Percentiles rank a stretch among this genome's conserved stretches.
Conservation (phyloP, 2,329 filamentous ascomycete species). For the Arthrobotrys iridis region DNA sequence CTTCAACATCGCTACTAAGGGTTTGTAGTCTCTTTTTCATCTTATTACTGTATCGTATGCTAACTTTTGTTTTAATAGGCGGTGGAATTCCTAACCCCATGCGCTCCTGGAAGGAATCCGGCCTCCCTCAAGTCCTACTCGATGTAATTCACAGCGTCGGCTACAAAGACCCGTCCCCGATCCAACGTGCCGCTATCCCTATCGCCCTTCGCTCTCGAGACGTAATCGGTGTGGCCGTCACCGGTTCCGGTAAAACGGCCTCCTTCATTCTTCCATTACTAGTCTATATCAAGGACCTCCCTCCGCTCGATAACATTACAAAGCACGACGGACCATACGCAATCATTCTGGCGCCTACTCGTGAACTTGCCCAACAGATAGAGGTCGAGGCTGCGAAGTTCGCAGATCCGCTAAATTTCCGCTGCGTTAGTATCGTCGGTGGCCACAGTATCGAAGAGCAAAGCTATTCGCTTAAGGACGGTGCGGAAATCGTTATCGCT, state of each 20-base stretch:
- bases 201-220: conserved; percentile 92
- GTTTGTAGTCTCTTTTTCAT: conserved; percentile 63
- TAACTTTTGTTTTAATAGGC: conserved; percentile 39
- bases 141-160: conserved; percentile 85
- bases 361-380: conserved; percentile 97
- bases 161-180: conserved; percentile 88
- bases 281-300: conserved; percentile 92
- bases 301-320: conserved; percentile 81
- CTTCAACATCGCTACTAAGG: conserved; percentile 95
- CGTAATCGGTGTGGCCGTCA: conserved; percentile 97
- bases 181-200: conserved; percentile 93
- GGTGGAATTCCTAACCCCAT: conserved; percentile 93
- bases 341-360: conserved; percentile 94
- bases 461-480: conserved; percentile 83
- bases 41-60: background rate
- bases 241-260: conserved; percentile 97
- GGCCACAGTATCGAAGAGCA: conserved; percentile 96
- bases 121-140: conserved; percentile 78
- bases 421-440: conserved; percentile 96
- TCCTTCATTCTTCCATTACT: conserved; percentile 91
- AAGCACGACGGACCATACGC: conserved; percentile 96
- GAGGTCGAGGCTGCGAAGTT: conserved; percentile 94
- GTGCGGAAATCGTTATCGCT: conserved; percentile 97
- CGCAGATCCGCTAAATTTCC: conserved; percentile 87
- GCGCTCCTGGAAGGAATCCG: conserved; percentile 90